Evolutionary conservation across 164 flowering plant species (phyloP).

Genomic region (Tetracentron sinense): DNA sequence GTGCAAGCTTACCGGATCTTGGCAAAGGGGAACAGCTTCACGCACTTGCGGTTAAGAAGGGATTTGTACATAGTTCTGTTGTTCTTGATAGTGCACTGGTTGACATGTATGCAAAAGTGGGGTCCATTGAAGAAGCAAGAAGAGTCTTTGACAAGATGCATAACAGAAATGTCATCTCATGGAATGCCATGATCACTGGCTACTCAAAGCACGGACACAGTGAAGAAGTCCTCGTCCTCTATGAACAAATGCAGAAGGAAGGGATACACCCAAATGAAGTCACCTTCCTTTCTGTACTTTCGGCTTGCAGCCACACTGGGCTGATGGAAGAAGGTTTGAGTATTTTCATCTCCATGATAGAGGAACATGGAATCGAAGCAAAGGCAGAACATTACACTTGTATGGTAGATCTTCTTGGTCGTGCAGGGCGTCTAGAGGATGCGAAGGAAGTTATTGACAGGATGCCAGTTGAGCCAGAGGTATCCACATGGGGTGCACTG

Average conservation of each 20-base stretch:
- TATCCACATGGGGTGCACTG: conserved; percentile 26
- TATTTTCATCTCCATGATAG: conserved; percentile 20
- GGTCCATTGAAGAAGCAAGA: conserved; percentile 17
- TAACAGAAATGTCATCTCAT: conserved; percentile 13
- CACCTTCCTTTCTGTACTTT: conserved; percentile 18
- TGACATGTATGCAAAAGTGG: conserved; percentile 26
- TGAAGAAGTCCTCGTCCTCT: conserved; percentile 13
- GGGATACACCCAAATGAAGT: conserved; percentile 16
- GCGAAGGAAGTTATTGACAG: conserved; percentile 22
- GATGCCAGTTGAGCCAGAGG: conserved; percentile 25
- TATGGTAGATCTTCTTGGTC: conserved; percentile 20
- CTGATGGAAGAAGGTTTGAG: conserved; percentile 19
- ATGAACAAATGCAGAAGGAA: conserved; percentile 16
- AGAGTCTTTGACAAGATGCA: conserved; percentile 14
- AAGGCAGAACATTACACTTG: conserved; percentile 24
- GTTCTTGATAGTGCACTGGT: conserved; percentile 23
- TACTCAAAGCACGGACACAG: conserved; percentile 21
- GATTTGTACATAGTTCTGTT: conserved; percentile 8
- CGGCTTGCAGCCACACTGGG: conserved; percentile 22
- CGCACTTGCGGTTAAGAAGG: conserved; percentile 13
- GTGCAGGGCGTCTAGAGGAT: conserved; percentile 17
- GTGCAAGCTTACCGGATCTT: conserved; percentile 16
- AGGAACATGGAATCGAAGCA: conserved; percentile 12
- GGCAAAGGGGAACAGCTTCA: conserved; percentile 19
- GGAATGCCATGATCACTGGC: conserved; percentile 27